A percentile compares a stretch with the other conserved stretches of the same genome.
These are phyloP conservation scores for Metarhizium rileyi DNA, from an alignment of 2,329 filamentous ascomycete species.

Conservation along the genomic window DNA sequence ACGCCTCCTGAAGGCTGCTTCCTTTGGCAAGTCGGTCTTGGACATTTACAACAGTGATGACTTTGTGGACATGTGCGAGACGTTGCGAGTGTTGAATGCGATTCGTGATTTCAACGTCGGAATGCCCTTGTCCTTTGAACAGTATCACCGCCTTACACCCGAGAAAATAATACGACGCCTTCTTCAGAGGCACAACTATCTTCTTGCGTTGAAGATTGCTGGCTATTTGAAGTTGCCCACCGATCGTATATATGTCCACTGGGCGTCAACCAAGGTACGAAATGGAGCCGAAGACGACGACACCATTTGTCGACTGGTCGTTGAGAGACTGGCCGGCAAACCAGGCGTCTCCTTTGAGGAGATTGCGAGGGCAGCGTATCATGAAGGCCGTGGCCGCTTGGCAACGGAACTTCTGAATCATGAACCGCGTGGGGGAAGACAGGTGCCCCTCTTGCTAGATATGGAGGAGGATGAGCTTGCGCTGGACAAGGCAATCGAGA, in stretches of 20 bases:
- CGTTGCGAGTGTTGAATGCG: constrained; percentile 82
- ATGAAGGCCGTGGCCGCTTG: constrained; percentile 81
- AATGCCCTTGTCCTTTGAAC: constrained; percentile 82
- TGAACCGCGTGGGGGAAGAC: constrained; percentile 87
- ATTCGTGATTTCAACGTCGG: constrained; percentile 87
- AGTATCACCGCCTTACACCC: constrained; percentile 83
- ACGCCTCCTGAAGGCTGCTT: constrained; percentile 87
- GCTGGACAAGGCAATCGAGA: constrained; percentile 92
- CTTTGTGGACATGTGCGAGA: constrained; percentile 97
- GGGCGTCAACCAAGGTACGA: constrained; percentile 91
- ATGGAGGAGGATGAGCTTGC: constrained; percentile 97
- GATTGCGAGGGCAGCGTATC: constrained; percentile 85
- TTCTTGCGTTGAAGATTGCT: constrained; percentile 80
- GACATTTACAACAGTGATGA: constrained; percentile 98
- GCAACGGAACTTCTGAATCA: constrained; percentile 88
- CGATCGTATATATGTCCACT: constrained; percentile 89
- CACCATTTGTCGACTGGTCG: constrained; percentile 74
- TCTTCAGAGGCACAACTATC: constrained; percentile 81
- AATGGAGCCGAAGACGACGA: constrained; percentile 79
- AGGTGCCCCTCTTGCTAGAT: constrained; percentile 82
- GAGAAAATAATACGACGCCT: constrained; percentile 80
- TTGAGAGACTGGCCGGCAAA: constrained; percentile 77
- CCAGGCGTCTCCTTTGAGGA: constrained; percentile 91
- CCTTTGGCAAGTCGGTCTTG: constrained; percentile 93
- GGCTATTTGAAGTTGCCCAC: constrained; percentile 79